phyloP scores from a whole-genome alignment of 805 yeast genomes.

The Zygoascus tannicola region DNA sequence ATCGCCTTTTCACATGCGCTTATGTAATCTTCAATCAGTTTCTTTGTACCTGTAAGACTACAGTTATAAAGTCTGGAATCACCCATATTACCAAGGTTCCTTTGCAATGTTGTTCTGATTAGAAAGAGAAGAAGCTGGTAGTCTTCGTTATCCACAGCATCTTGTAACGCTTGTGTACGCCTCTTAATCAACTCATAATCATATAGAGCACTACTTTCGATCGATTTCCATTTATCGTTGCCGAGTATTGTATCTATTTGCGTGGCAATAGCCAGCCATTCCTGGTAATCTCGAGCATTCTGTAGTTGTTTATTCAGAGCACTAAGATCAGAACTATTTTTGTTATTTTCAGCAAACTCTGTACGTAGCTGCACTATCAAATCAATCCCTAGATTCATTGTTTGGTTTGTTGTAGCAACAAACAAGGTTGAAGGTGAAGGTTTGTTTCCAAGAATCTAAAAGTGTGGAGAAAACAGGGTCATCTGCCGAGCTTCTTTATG shows the following conservation, averaged over 20 bases:
- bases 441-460: too few species aligned
- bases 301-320: conserved; percentile 10
- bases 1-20: conserved; percentile 59
- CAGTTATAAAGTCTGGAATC: conserved; percentile 68
- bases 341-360: too few species aligned
- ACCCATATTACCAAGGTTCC: conserved; percentile 84
- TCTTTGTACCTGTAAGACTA: conserved; percentile 78
- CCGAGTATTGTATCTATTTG: conserved; percentile 57
- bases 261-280: conserved; percentile 60
- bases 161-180: conserved; percentile 46
- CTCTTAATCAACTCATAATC: conserved; percentile 55
- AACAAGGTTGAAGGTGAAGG: too few species aligned
- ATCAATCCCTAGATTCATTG: too few species aligned
- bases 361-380: too few species aligned
- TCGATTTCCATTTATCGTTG: conserved; percentile 63
- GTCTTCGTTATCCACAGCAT: conserved; percentile 51
- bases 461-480: too few species aligned
- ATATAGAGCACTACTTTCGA: conserved; percentile 51
- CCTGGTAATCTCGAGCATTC: conserved; percentile 27
- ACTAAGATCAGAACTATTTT: too few species aligned
- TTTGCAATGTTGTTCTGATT: conserved; percentile 73
- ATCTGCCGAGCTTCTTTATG: too few species aligned
- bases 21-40: conserved; percentile 72
- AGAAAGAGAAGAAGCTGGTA: conserved; percentile 55
- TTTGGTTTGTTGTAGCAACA: too few species aligned